Evolutionary conservation across 371 early-diverging fungal species (phyloP).

Genomic region (Mucor ambiguus): DNA sequence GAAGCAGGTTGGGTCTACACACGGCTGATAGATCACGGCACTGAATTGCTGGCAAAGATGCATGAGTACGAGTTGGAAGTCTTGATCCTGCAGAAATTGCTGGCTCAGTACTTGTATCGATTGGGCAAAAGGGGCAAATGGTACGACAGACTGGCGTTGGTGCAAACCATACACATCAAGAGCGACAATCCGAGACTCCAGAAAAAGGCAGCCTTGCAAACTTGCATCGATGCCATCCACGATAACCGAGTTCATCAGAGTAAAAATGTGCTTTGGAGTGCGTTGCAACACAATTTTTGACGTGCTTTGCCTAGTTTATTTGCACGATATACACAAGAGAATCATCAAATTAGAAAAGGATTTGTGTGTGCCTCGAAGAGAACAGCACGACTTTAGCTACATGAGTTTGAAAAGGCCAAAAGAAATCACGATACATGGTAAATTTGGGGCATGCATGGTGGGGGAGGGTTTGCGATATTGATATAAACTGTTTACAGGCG

Average conservation of each 20-base stretch:
- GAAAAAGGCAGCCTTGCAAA: constrained; percentile 52
- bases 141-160: constrained; percentile 70
- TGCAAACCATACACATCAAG: constrained; percentile 58
- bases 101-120: constrained; percentile 62
- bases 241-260: constrained; percentile 59
- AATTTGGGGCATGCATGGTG: too few species aligned
- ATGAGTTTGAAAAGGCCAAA: constrained; percentile 44
- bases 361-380: constrained; percentile 54
- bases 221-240: constrained; percentile 57
- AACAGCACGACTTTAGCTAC: constrained; percentile 63
- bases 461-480: too few species aligned
- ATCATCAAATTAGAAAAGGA: constrained; percentile 54
- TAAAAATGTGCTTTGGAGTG: constrained; percentile 10
- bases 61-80: constrained; percentile 63
- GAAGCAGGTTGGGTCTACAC: constrained; percentile 72
- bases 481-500: constrained; percentile 18
- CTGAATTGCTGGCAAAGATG: constrained; percentile 56
- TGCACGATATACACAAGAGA: constrained; percentile 38
- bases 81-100: constrained; percentile 55
- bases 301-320: constrained; percentile 24
- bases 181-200: constrained; percentile 32
- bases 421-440: constrained; percentile 47
- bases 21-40: constrained; percentile 59
- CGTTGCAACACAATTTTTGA: not conserved
- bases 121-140: constrained; percentile 67